Percentiles rank a stretch among this genome's conserved stretches.
phyloP scores from a whole-genome alignment of 2,329 filamentous ascomycete genomes.

The Curvularia lunata region DNA sequence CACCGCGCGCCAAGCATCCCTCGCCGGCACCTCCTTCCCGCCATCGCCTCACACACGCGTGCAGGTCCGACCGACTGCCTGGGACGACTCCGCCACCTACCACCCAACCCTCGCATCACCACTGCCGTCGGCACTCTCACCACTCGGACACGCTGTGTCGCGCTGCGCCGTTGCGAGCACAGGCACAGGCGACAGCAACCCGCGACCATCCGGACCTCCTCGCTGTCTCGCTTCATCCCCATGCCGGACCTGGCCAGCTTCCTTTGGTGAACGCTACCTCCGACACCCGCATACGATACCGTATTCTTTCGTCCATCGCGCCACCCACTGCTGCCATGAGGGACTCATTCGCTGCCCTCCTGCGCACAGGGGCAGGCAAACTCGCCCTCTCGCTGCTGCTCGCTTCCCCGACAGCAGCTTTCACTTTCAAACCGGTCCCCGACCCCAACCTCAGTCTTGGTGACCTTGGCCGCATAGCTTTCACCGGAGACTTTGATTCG shows the following conservation, averaged over 20 bases:
- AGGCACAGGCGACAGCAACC: slow-evolving; percentile 11
- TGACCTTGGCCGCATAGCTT: slow-evolving; percentile 78
- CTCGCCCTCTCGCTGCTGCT: slow-evolving; percentile 46
- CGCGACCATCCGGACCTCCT: slow-evolving; percentile 11
- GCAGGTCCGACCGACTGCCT: slow-evolving; percentile 16
- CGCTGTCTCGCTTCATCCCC: slow-evolving; percentile 11
- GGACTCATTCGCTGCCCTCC: slow-evolving; percentile 46
- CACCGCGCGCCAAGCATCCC: slow-evolving; percentile 29
- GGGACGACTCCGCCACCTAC: neutral
- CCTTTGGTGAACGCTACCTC: slow-evolving; percentile 16
- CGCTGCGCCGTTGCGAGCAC: neutral
- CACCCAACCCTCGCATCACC: neutral
- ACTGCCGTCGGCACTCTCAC: neutral
- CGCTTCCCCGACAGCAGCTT: slow-evolving; percentile 37
- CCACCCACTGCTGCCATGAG: slow-evolving; percentile 45
- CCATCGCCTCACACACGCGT: slow-evolving; percentile 23
- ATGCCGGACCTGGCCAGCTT: slow-evolving; percentile 28
- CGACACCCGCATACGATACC: slow-evolving; percentile 17
- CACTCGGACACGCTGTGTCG: slow-evolving; percentile 4
- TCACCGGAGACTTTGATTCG: slow-evolving; percentile 88
- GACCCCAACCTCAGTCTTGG: slow-evolving; percentile 78
- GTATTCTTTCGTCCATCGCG: slow-evolving; percentile 30
- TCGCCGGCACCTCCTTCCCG: slow-evolving; percentile 31
- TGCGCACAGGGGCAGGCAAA: slow-evolving; percentile 48
- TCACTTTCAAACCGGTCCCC: slow-evolving; percentile 66